Evolutionary conservation across 441 rosid genomes (phyloP).

Genomic region (Erysimum pusillum): DNA sequence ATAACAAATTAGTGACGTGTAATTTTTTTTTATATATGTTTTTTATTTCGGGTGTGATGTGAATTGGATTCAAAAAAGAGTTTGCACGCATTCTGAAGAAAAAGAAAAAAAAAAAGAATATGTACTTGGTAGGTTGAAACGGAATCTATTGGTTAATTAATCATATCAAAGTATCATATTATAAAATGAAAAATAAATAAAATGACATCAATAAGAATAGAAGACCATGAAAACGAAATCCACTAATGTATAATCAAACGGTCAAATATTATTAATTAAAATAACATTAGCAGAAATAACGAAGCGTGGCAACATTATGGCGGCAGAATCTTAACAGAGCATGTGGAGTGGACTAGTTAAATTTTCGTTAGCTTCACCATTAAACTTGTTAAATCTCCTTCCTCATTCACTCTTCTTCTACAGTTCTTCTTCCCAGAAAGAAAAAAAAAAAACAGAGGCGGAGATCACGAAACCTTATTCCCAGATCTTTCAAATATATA

Average conservation of each 20-base stretch:
- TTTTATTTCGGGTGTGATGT: too few relatives aligned
- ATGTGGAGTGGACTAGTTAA: too few relatives aligned
- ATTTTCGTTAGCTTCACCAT: too few relatives aligned
- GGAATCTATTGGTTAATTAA: background rate
- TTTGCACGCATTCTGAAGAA: background rate
- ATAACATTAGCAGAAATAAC: background rate
- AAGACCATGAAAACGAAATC: background rate
- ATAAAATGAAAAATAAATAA: background rate
- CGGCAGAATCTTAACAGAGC: slow-evolving; percentile 24
- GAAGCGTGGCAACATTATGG: slow-evolving; percentile 29
- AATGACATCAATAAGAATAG: background rate
- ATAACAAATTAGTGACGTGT: too few relatives aligned
- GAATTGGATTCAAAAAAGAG: too few relatives aligned
- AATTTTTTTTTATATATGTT: too few relatives aligned
- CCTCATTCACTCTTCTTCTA: too few relatives aligned
- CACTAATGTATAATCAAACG: background rate
- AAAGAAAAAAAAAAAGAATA: too few relatives aligned
- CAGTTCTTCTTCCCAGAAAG: too few relatives aligned
- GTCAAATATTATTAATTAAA: background rate
- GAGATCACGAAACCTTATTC: slow-evolving; percentile 8
- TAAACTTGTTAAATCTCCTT: background rate
- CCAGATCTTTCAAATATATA: background rate
- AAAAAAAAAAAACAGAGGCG: background rate
- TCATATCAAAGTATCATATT: background rate
- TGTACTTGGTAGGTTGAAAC: background rate